phyloP scores from a whole-genome alignment of 2,329 filamentous ascomycete genomes.

The Aspergillus caelatus region DNA sequence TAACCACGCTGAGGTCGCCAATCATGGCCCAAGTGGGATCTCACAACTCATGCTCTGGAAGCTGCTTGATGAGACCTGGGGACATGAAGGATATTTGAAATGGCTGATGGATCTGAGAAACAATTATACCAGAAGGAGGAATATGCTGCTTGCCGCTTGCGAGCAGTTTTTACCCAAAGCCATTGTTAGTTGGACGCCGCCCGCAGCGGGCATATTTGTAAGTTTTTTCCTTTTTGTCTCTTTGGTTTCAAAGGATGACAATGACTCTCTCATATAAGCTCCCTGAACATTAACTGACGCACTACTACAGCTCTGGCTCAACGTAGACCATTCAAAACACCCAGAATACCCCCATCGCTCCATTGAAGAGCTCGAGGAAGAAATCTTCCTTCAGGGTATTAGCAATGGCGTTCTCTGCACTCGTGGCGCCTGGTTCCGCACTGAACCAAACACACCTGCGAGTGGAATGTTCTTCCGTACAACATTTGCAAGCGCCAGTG shows the following conservation, averaged over 20 bases:
- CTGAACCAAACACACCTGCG: not conserved
- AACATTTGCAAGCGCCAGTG: not conserved
- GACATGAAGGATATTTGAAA: slow-evolving; percentile 77
- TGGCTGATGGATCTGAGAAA: slow-evolving; percentile 77
- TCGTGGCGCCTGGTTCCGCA: not conserved
- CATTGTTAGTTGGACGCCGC: slow-evolving; percentile 74
- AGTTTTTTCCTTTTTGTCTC: not conserved
- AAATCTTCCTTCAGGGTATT: not conserved
- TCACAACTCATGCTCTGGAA: slow-evolving; percentile 79
- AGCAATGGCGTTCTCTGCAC: not conserved
- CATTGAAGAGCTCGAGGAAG: not conserved
- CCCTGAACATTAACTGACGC: not conserved
- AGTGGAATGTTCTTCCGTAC: not conserved
- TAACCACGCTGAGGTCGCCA: slow-evolving; percentile 75
- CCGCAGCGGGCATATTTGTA: slow-evolving; percentile 62
- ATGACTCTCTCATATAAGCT: not conserved
- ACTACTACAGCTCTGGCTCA: not conserved
- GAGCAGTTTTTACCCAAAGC: slow-evolving; percentile 71
- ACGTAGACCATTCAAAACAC: not conserved
- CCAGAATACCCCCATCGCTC: not conserved
- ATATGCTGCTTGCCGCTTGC: slow-evolving; percentile 74
- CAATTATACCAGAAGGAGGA: slow-evolving; percentile 73
- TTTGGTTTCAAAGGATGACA: not conserved
- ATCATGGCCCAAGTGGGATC: slow-evolving; percentile 76
- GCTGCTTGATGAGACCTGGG: slow-evolving; percentile 84